A percentile compares a stretch with the other conserved stretches of the same genome.
Conservation (phyloP, 2,329 filamentous ascomycete species). For the Xylariales sp. region DNA sequence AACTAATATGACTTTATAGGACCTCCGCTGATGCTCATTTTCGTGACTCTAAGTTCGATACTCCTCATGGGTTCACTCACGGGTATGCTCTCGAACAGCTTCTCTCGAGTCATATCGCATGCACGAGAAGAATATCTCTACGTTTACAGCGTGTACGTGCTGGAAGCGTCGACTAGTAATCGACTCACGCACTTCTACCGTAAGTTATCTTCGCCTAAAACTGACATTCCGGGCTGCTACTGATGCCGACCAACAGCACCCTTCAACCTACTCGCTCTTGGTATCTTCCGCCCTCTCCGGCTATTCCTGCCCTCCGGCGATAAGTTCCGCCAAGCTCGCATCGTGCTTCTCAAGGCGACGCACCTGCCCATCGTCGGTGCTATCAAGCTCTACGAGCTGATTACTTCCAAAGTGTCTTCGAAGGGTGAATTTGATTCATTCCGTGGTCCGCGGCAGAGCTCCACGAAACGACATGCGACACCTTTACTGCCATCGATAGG, state of each 20-base stretch:
- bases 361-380: constrained; percentile 64
- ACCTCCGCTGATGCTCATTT: constrained; percentile 63
- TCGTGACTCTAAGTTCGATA: constrained; percentile 73
- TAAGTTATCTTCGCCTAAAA: too few relatives aligned
- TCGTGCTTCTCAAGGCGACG: constrained; percentile 57
- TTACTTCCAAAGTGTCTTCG: constrained; percentile 32
- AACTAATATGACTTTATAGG: too few relatives aligned
- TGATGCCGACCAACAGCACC: constrained; percentile 35
- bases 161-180: constrained; percentile 64
- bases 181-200: constrained; percentile 65
- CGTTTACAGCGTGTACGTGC: constrained; percentile 63
- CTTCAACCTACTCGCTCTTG: constrained; percentile 68
- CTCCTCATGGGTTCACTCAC: constrained; percentile 75
- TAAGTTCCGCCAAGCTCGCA: constrained; percentile 58
- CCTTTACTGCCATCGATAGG: constrained; percentile 17
- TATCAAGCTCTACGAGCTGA: constrained; percentile 63
- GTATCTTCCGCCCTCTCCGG: constrained; percentile 67
- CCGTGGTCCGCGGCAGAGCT: constrained; percentile 37
- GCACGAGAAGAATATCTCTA: constrained; percentile 74
- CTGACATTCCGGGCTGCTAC: too few relatives aligned
- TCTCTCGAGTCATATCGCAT: constrained; percentile 59
- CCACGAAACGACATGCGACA: constrained; percentile 17
- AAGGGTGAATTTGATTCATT: constrained; percentile 43
- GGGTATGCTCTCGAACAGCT: constrained; percentile 72
- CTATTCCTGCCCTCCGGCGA: constrained; percentile 60